Conservation (phyloP, 345 rosid species). For the thale cress (Arabidopsis thaliana) region DNA sequence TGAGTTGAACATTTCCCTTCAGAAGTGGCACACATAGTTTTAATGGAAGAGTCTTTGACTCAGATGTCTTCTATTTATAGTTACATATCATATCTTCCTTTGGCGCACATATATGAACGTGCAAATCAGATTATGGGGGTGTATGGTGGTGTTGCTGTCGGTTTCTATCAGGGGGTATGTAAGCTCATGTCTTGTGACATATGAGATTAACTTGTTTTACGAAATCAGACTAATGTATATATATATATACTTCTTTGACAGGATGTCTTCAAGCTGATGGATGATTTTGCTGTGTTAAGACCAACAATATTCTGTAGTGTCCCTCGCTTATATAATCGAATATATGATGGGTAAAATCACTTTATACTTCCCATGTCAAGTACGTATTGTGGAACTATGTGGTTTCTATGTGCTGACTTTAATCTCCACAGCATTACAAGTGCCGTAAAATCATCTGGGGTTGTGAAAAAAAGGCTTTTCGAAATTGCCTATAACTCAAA, state of each 20-base stretch:
- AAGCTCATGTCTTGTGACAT: slow-evolving; percentile 27
- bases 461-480: slow-evolving; percentile 70
- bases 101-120: slow-evolving; percentile 94
- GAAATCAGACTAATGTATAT: slow-evolving; percentile 1
- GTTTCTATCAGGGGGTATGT: slow-evolving; percentile 94
- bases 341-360: slow-evolving; percentile 73
- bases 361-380: slow-evolving; percentile 19
- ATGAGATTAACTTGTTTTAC: slow-evolving; percentile 5
- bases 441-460: slow-evolving; percentile 79
- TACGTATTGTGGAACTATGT: neutral
- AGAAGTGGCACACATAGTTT: slow-evolving; percentile 10
- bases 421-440: slow-evolving; percentile 61
- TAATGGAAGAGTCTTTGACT: neutral
- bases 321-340: slow-evolving; percentile 86
- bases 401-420: slow-evolving; percentile 32
- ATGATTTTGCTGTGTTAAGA: slow-evolving; percentile 79
- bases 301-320: slow-evolving; percentile 94
- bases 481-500: slow-evolving; percentile 82
- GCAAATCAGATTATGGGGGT: slow-evolving; percentile 65
- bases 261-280: slow-evolving; percentile 85
- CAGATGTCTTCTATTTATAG: slow-evolving; percentile 48
- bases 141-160: slow-evolving; percentile 72
- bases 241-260: slow-evolving; percentile 45
- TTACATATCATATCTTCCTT: slow-evolving; percentile 88
- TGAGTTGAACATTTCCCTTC: slow-evolving; percentile 50